A percentile compares a stretch with the other conserved stretches of the same genome.
These are phyloP conservation scores for Pseudonitzschia multiseries DNA, from an alignment of 108 stramenopile species.

Conservation along the genomic window DNA sequence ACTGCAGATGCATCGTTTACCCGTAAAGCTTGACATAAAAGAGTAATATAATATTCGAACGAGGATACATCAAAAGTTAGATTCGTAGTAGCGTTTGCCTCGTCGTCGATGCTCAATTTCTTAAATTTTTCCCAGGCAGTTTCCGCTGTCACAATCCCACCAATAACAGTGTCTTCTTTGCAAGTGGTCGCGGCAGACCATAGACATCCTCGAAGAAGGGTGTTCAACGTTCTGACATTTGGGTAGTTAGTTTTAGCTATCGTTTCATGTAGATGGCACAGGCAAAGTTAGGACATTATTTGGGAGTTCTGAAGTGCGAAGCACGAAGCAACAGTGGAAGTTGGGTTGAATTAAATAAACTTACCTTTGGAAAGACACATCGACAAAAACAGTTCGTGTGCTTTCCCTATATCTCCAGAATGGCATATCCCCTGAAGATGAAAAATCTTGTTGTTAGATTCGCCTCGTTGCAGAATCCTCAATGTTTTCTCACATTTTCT, in stretches of 20 bases:
- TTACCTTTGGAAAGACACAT: slow-evolving; percentile 44
- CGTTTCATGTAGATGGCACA: not conserved
- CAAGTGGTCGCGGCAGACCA: slow-evolving; percentile 69
- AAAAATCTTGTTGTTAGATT: not conserved
- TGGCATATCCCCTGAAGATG: slow-evolving; percentile 41
- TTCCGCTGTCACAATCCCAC: slow-evolving; percentile 75
- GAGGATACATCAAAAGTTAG: slow-evolving; percentile 68
- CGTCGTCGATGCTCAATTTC: not conserved
- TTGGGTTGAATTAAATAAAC: not conserved
- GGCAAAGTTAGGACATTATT: slow-evolving; percentile 1
- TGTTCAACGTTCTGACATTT: slow-evolving; percentile 83
- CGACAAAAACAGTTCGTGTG: slow-evolving; percentile 51
- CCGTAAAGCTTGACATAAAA: slow-evolving; percentile 71
- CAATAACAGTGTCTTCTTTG: slow-evolving; percentile 36
- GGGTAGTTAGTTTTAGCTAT: slow-evolving; percentile 39
- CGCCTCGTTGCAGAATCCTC: not conserved
- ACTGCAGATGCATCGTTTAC: slow-evolving; percentile 45
- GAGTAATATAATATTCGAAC: slow-evolving; percentile 74
- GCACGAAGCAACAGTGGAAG: not conserved
- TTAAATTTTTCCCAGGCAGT: slow-evolving; percentile 53
- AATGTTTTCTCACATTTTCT: not conserved
- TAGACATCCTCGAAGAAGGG: slow-evolving; percentile 77
- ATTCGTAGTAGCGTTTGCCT: not conserved
- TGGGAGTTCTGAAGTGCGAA: not conserved
- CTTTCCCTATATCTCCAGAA: slow-evolving; percentile 67